Base-by-base conservation (phyloP, 176 grass and related monocot genomes). In the Zoysia japonica region DNA sequence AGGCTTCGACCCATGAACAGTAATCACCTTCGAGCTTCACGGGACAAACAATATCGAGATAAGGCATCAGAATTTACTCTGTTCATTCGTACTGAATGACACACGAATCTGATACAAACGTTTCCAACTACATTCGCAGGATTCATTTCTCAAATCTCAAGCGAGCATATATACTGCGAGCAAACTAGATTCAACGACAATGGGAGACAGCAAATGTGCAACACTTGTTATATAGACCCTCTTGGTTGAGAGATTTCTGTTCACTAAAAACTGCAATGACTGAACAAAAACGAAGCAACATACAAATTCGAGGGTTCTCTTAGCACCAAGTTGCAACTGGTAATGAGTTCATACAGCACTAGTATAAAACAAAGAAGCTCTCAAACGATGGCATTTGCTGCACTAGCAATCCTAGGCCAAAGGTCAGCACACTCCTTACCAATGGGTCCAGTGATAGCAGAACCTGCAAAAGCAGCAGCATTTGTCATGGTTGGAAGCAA, bases 381-480 rank as follows among this genome's bases (percentile, higher is more conserved):
- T 87, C 76, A 91, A 43, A 91, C 89, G 2, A 91, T 91, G 51
- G 84, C 89, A 81, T 91, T 91, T 44, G 89, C 89, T 47, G 85
- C 85, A 59, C 84, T 91, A 46, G 89, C 89, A 2, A 91, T 91
- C 81, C 89, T 91, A 64, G 85, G 84, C 89, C 89, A 91, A 44
- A 91, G 89, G 35, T 87, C 89, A 49, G 89, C 89, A 1, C 89
- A 87, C 85, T 91, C 89, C 81, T 87, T 91, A 3, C 89, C 85
- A 0, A 91, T 84, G 2, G 89, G 89, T 64, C 89, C 89, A 9
- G 89, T 91, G 61, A 91, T 87, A 4, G 89, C 89, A 78, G 89
- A 91, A 1, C 89, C 86, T 88, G 81, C 19, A 75, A 35, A 70
- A 47, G 2, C 1, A 42, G 7, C 6, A 43, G 28, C 17, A 43